Conservation (phyloP, 768 basidiomycete species). For the Trametes villosa region DNA sequence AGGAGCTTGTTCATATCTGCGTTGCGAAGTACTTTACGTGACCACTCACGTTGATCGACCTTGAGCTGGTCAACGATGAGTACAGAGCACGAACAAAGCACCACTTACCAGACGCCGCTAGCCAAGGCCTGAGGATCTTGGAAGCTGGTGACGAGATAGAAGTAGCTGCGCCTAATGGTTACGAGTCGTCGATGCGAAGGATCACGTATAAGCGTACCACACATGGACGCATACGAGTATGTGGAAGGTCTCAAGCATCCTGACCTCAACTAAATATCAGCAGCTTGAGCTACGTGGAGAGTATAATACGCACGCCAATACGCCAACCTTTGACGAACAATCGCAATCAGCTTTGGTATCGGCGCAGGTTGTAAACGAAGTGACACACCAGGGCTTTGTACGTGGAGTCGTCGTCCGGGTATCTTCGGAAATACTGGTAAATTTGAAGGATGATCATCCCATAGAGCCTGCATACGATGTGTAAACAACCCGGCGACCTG, state of each 20-base stretch:
- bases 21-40: neutral
- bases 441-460: slow-evolving; percentile 9
- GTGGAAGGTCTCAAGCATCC: slow-evolving; percentile 7
- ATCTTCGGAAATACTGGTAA: slow-evolving; percentile 8
- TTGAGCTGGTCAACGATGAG: neutral
- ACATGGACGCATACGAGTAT: neutral
- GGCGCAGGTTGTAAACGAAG: neutral
- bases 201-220: neutral
- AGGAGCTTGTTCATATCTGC: neutral
- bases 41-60: slow-evolving; percentile 7
- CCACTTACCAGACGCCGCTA: neutral
- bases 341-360: too few relatives aligned
- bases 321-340: neutral
- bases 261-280: neutral
- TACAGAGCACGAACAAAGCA: neutral
- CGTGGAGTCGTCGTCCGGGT: neutral
- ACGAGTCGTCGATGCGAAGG: neutral
- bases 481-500: neutral
- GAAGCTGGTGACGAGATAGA: slow-evolving; percentile 2
- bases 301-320: neutral
- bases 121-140: neutral
- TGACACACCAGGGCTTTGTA: neutral
- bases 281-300: too few relatives aligned
- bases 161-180: neutral
- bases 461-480: neutral